Percentiles rank a stretch among this genome's conserved stretches.
Conservation (phyloP, 352 stramenopile genomes). For the Phytophthora pisi region DNA sequence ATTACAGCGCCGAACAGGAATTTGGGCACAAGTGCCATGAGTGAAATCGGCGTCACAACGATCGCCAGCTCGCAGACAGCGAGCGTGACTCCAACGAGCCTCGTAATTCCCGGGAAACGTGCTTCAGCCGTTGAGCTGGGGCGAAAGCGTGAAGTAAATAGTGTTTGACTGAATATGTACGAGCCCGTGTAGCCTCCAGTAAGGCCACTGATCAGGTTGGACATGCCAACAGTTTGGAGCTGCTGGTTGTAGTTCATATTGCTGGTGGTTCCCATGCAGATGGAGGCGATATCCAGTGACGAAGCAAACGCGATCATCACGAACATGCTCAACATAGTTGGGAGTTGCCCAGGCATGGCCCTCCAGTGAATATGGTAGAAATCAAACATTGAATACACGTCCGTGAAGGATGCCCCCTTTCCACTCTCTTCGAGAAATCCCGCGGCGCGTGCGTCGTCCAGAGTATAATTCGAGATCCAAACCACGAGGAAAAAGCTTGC, state of each 20-base stretch:
- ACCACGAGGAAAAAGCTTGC: conserved; percentile 90
- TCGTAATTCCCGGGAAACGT: conserved; percentile 51
- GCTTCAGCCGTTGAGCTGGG: conserved; percentile 41
- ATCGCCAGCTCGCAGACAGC: conserved; percentile 61
- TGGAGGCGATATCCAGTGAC: conserved; percentile 95
- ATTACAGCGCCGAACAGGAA: conserved; percentile 98
- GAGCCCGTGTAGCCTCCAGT: conserved; percentile 86
- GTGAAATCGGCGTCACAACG: conserved; percentile 83
- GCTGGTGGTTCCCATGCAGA: conserved; percentile 93
- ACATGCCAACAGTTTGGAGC: conserved; percentile 93
- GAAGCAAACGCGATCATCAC: conserved; percentile 95
- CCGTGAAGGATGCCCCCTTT: conserved; percentile 35
- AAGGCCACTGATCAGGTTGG: conserved; percentile 90
- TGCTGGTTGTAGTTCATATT: conserved; percentile 95
- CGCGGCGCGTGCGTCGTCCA: conserved; percentile 87
- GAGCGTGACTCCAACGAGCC: conserved; percentile 71
- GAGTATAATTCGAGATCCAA: conserved; percentile 59
- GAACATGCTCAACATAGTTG: conserved; percentile 92
- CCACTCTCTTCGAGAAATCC: conserved; percentile 83
- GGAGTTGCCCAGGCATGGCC: conserved; percentile 69
- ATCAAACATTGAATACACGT: conserved; percentile 74
- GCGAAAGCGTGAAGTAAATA: conserved; percentile 85
- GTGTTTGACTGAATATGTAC: conserved; percentile 95
- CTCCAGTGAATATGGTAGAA: conserved; percentile 79
- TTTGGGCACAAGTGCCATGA: conserved; percentile 94